Percentiles rank a stretch among this genome's conserved stretches.
Evolutionary conservation across 1,284 basidiomycete species (phyloP).

Genomic region (Cryptococcus sp.): DNA sequence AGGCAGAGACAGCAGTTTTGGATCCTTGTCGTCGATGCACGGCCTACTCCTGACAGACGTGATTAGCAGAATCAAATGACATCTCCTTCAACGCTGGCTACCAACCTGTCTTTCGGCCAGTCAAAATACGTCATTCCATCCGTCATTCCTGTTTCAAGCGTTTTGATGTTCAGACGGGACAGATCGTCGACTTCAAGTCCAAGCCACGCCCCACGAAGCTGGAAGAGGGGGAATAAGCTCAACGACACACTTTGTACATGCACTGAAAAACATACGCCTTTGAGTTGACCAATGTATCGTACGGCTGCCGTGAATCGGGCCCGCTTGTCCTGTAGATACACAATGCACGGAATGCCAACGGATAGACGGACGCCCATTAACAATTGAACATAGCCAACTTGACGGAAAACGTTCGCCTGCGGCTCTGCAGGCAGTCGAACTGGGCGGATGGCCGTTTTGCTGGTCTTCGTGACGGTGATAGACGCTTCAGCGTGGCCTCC

Average conservation of each 20-base stretch:
- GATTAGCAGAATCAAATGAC: not conserved
- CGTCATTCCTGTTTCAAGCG: conserved; percentile 26
- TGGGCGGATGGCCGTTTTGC: too few species aligned
- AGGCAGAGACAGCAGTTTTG: too few species aligned
- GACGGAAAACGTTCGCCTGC: too few species aligned
- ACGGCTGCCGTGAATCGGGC: conserved; percentile 83
- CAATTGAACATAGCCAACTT: too few species aligned
- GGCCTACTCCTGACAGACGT: conserved; percentile 17
- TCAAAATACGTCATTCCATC: conserved; percentile 40
- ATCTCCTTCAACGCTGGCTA: not conserved
- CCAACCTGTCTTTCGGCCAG: not conserved
- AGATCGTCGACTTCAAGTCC: conserved; percentile 81
- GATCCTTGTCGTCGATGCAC: too few species aligned
- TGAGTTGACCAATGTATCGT: conserved; percentile 81
- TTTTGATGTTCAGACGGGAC: conserved; percentile 49
- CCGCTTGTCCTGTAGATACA: conserved; percentile 65
- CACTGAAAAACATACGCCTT: conserved; percentile 59
- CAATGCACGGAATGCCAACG: conserved; percentile 89
- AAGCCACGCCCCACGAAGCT: conserved; percentile 73
- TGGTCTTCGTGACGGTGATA: too few species aligned
- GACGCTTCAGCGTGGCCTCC: too few species aligned
- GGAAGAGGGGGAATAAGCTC: not conserved
- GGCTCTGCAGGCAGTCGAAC: too few species aligned
- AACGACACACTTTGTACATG: not conserved
- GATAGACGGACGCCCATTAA: too few species aligned